A percentile compares a stretch with the other conserved stretches of the same genome.
phyloP scores from a whole-genome alignment of 345 rosid genomes.

The Linum lewisii region DNA sequence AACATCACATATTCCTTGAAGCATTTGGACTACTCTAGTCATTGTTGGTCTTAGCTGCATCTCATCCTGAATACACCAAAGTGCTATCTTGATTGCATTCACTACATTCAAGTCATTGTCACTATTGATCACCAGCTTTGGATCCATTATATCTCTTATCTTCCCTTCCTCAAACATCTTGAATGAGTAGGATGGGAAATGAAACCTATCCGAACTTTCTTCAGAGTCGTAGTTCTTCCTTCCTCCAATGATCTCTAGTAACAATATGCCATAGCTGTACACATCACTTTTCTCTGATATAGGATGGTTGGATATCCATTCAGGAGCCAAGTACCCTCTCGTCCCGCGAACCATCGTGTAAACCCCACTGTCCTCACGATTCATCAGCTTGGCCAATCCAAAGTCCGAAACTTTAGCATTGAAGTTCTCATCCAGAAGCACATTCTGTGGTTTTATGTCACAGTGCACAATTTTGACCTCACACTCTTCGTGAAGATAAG shows the following conservation, averaged over 20 bases:
- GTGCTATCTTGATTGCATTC: conserved; percentile 35
- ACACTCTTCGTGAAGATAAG: conserved; percentile 47
- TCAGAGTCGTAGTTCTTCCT: conserved; percentile 30
- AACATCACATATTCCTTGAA: conserved; percentile 33
- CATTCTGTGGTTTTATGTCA: conserved; percentile 44
- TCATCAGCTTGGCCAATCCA: conserved; percentile 46
- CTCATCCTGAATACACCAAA: conserved; percentile 50
- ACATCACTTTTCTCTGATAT: conserved; percentile 49
- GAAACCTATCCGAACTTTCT: conserved; percentile 26
- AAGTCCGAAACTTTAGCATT: conserved; percentile 42
- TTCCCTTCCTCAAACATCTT: conserved; percentile 41
- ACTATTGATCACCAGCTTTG: conserved; percentile 19
- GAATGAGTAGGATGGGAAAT: conserved; percentile 39
- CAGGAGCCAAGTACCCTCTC: conserved; percentile 58
- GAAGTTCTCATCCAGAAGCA: conserved; percentile 37
- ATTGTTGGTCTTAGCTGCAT: conserved; percentile 41
- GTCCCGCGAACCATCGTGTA: conserved; percentile 44
- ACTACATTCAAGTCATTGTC: conserved; percentile 20
- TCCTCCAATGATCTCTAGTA: conserved; percentile 50
- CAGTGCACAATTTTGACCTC: conserved; percentile 40
- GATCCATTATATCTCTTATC: conserved; percentile 30
- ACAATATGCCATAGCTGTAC: conserved; percentile 43
- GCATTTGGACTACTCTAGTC: conserved; percentile 56
- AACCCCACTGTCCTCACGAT: conserved; percentile 36
- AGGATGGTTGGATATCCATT: conserved; percentile 45